Base-by-base conservation (phyloP, 257 asterid species). In the Oldenlandia corymbosa region DNA sequence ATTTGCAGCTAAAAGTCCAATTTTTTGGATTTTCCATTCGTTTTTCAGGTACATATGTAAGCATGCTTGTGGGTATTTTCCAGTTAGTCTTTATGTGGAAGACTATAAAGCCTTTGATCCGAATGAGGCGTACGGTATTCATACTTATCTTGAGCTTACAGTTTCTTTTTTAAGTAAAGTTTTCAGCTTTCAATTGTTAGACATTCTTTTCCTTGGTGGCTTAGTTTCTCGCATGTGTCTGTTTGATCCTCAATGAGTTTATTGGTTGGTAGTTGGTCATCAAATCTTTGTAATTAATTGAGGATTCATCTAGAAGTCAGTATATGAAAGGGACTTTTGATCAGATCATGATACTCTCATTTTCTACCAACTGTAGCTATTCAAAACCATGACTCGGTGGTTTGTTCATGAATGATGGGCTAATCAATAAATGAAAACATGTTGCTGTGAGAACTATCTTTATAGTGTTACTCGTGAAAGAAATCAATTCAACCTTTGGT, bases 81-180 rank as follows among this genome's bases (percentile, higher is more conserved):
- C 99, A 5, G 69, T 92, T 78, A 72, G 42, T 75, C 79, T 89
- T 77, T 66, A 86, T 67, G 91, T 92, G 58, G 99, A 92, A 79
- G 95, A 92, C 74, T 82, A 85, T 78, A 81, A 87, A 67, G 97
- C 96, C 73, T 92, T 92, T 71, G 97, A 92, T 81, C 94, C 99
- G 61, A 82, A 87, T 54, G 86, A 89, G 76, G 89, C 99, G 28
- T 92, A 92, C 64, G 97, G 95, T 91, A 83, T 72, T 45, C n/a
- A 13, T 18, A 27, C 13, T 57, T 60, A 45, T 58, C 32, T 24
- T 39, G 50, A 39, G 32, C 47, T 41, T 63, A 66, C 34, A 34
- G 24, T 49, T 34, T 62, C n/a, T 57, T 23, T 58, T 45, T 28
- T 47, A n/a, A 26, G 14, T 62, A 9, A 56, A 31, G 2, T 18